A percentile compares a stretch with the other conserved stretches of the same genome.
Conservation (phyloP, 2,329 filamentous ascomycete species). For the Tolypocladium amazonense region DNA sequence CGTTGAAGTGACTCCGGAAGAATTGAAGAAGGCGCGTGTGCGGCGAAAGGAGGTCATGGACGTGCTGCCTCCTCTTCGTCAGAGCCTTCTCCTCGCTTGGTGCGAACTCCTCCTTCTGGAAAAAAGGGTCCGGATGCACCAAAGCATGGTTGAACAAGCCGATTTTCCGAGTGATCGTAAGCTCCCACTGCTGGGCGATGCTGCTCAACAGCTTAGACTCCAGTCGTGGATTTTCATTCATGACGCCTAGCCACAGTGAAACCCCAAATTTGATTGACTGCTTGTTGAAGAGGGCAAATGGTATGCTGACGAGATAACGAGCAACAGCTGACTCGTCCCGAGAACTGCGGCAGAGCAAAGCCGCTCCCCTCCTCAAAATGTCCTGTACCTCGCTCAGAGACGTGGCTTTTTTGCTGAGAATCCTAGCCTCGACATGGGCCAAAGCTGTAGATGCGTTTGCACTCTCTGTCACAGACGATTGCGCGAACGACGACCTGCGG, state of each 20-base stretch:
- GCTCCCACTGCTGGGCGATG: conserved; percentile 85
- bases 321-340: conserved; percentile 69
- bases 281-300: conserved; percentile 87
- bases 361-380: conserved; percentile 73
- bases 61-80: conserved; percentile 63
- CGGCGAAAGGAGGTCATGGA: conserved; percentile 76
- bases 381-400: conserved; percentile 68
- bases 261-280: conserved; percentile 92
- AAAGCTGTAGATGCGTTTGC: conserved; percentile 55
- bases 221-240: conserved; percentile 87
- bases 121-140: conserved; percentile 77
- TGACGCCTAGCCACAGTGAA: conserved; percentile 91
- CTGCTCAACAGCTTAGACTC: conserved; percentile 79
- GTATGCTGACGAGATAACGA: conserved; percentile 82
- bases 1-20: conserved; percentile 88
- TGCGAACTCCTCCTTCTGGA: conserved; percentile 81
- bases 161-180: conserved; percentile 62
- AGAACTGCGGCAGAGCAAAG: conserved; percentile 69
- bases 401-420: conserved; percentile 58
- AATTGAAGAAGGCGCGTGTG: conserved; percentile 82
- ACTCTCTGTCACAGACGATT: conserved; percentile 41
- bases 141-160: conserved; percentile 73
- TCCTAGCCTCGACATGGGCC: conserved; percentile 60
- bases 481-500: conserved; percentile 39
- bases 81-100: conserved; percentile 74